A percentile compares a stretch with the other conserved stretches of the same genome.
Conservation (phyloP, 2,329 filamentous ascomycete genomes). For the Fusarium sarcochroum region DNA sequence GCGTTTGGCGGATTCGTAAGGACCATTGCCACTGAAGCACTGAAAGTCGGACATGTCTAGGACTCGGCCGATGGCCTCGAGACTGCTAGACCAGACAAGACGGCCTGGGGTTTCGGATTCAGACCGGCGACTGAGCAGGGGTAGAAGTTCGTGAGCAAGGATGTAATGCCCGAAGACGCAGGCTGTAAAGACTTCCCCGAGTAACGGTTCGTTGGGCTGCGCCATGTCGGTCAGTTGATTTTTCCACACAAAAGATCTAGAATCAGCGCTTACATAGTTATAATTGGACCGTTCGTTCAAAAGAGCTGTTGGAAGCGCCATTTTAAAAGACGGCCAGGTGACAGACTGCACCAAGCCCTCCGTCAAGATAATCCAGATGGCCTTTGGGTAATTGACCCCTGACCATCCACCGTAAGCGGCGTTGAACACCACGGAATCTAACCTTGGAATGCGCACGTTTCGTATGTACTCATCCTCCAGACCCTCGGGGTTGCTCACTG, state of each 20-base stretch:
- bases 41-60: slow-evolving; percentile 83
- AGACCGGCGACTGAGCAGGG: slow-evolving; percentile 72
- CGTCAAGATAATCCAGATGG: slow-evolving; percentile 68
- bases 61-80: slow-evolving; percentile 72
- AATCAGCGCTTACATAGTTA: slow-evolving; percentile 51
- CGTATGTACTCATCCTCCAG: slow-evolving; percentile 55
- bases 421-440: slow-evolving; percentile 87
- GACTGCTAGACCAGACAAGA: slow-evolving; percentile 88
- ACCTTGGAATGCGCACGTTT: slow-evolving; percentile 71
- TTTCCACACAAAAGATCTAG: not conserved
- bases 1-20: slow-evolving; percentile 91
- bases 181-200: slow-evolving; percentile 89
- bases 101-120: slow-evolving; percentile 67
- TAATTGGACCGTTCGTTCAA: slow-evolving; percentile 58
- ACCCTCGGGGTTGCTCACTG: slow-evolving; percentile 61
- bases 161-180: slow-evolving; percentile 98
- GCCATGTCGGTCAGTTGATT: slow-evolving; percentile 8
- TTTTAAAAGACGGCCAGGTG: slow-evolving; percentile 86
- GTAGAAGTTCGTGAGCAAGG: slow-evolving; percentile 83
- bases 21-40: slow-evolving; percentile 69
- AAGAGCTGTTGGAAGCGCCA: slow-evolving; percentile 64
- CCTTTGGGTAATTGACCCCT: slow-evolving; percentile 78
- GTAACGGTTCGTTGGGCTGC: slow-evolving; percentile 67
- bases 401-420: slow-evolving; percentile 91
- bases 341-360: slow-evolving; percentile 74